Evolutionary conservation across 2,329 filamentous ascomycete genomes (phyloP).

Genomic region (Sclerotiophoma versabilis): DNA sequence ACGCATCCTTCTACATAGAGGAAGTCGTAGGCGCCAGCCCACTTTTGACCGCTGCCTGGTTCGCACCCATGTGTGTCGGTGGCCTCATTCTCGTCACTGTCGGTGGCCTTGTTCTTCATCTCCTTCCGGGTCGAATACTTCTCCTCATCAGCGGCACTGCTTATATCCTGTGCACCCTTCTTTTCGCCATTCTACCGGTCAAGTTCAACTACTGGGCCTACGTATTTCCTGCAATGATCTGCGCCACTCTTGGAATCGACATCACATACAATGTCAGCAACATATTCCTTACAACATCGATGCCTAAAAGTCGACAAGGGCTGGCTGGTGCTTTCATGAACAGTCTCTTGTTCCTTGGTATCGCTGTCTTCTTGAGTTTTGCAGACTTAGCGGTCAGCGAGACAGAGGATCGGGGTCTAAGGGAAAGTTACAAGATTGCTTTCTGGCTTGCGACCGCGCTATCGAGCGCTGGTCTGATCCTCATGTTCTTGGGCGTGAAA

Average conservation of each 20-base stretch:
- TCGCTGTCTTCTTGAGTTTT: conserved; percentile 46
- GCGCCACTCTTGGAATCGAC: conserved; percentile 48
- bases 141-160: conserved; percentile 42
- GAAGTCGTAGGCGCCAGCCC: conserved; percentile 38
- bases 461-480: conserved; percentile 36
- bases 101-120: conserved; percentile 45
- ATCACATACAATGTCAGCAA: conserved; percentile 49
- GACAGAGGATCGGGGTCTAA: conserved; percentile 38
- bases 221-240: conserved; percentile 54
- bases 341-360: conserved; percentile 46
- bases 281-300: conserved; percentile 47
- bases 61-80: conserved; percentile 46
- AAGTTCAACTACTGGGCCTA: conserved; percentile 48
- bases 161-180: conserved; percentile 40
- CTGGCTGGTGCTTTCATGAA: conserved; percentile 49
- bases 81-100: conserved; percentile 45
- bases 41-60: conserved; percentile 45
- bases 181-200: conserved; percentile 46
- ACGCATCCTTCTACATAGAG: conserved; percentile 49
- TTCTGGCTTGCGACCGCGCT: conserved; percentile 48
- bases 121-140: conserved; percentile 44
- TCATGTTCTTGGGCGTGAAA: conserved; percentile 48
- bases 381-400: conserved; percentile 47
- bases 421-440: conserved; percentile 46
- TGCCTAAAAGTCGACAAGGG: conserved; percentile 45